Evolutionary conservation across 1,139 yeast genomes (phyloP), one percentile per base, ranked within the genome.

Genomic region (Kurtzmaniella natalensis): DNA sequence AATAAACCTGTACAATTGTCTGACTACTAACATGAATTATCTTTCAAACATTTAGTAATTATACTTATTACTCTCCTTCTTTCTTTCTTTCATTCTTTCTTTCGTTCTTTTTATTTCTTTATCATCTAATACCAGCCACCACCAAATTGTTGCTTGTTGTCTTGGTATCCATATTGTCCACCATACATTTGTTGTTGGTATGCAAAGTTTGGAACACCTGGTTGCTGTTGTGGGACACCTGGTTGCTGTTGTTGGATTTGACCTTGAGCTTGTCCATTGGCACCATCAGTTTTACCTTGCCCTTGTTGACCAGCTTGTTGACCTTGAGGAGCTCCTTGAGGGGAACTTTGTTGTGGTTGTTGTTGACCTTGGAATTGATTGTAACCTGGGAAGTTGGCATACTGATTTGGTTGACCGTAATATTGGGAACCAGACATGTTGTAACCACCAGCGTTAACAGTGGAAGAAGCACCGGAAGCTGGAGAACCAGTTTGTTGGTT

Each of bases 101-200:
- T n/a, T n/a, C n/a, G n/a, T n/a, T n/a, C n/a, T n/a, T n/a, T n/a
- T n/a, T n/a, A n/a, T n/a, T n/a, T n/a, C 23, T 26, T n/a, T 27
- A 35, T 31, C 13, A 25, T 30, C 39, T 58, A 57, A 37, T 57
- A 59, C 64, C 64, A 59, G 25, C 59, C 60, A 42, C 63, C 65
- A 53, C 46, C 67, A 72, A 37, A 51, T 54, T 43, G 58, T 53
- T 44, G 67, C 73, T 49, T 68, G 74, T 52, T 66, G 69, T 41
- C 70, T 72, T 25, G 29, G 11, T 15, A 26, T 10, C 59, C 59
- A 43, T 67, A 69, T 48, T 68, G 74, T n/a, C 73, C 73, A n/a
- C n/a, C 26, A 53, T 66, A 69, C 35, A 35, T 35, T 32, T 35
- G 38, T 48, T 68, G 74, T 50, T 69, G 75, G 49, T 67, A 69